Percentiles rank a stretch among this genome's conserved stretches.
Evolutionary conservation across 495 filamentous ascomycete species (phyloP).

Genomic region (Aspergillus affinis): DNA sequence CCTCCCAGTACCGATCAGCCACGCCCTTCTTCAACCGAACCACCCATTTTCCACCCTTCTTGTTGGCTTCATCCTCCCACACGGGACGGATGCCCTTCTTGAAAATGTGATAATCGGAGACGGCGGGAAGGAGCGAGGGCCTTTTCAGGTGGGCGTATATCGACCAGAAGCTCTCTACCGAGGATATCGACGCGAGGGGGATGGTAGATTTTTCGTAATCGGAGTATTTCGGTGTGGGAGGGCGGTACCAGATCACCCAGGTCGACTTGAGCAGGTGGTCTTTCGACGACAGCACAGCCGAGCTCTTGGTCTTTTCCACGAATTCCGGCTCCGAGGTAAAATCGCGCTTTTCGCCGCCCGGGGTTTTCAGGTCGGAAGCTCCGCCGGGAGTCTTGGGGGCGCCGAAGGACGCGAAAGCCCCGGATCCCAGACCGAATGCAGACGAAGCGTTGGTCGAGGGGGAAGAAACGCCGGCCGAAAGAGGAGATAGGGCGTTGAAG

Average conservation of each 20-base stretch:
- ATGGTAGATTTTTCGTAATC: slow-evolving; percentile 98
- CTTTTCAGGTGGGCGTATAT: slow-evolving; percentile 88
- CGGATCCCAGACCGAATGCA: slow-evolving; percentile 90
- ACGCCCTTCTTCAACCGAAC: slow-evolving; percentile 95
- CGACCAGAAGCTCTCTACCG: slow-evolving; percentile 90
- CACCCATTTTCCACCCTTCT: slow-evolving; percentile 94
- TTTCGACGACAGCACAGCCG: slow-evolving; percentile 35
- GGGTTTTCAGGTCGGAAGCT: slow-evolving; percentile 69
- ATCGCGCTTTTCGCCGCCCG: slow-evolving; percentile 68
- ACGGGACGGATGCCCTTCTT: slow-evolving; percentile 95
- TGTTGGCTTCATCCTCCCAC: slow-evolving; percentile 98
- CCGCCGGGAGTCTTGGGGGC: slow-evolving; percentile 83
- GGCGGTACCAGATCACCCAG: slow-evolving; percentile 97
- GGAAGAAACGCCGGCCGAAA: slow-evolving; percentile 71
- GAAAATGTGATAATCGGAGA: slow-evolving; percentile 98
- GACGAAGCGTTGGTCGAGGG: slow-evolving; percentile 85
- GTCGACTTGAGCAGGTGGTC: slow-evolving; percentile 74
- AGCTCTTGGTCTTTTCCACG: slow-evolving; percentile 50
- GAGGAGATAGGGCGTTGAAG: slow-evolving; percentile 76
- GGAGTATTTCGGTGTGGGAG: slow-evolving; percentile 91
- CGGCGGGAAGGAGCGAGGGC: slow-evolving; percentile 81
- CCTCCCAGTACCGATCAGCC: slow-evolving; percentile 96
- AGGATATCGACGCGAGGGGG: slow-evolving; percentile 75
- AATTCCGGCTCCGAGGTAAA: slow-evolving; percentile 55
- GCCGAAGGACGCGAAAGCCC: slow-evolving; percentile 97